Evolutionary conservation across 1,139 yeast species (phyloP).

Genomic region (Protomyces inundatus): DNA sequence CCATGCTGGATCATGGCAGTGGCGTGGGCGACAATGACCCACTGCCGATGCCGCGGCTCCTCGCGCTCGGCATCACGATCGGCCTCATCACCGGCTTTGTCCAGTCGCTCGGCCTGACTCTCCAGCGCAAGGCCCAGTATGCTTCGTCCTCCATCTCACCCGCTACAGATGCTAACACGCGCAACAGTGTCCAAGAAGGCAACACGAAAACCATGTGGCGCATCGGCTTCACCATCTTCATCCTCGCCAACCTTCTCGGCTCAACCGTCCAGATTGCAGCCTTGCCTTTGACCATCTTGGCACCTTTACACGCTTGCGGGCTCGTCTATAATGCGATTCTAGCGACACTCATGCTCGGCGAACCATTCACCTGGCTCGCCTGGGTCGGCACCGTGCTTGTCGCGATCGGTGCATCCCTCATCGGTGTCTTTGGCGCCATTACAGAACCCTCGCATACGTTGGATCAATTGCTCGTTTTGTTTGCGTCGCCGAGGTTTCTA

Average conservation of each 20-base stretch:
- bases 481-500: conserved; percentile 44
- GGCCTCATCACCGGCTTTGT: conserved; percentile 74
- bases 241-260: conserved; percentile 71
- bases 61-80: conserved; percentile 35
- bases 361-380: conserved; percentile 47
- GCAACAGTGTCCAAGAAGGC: conserved; percentile 17
- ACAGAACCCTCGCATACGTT: conserved; percentile 51
- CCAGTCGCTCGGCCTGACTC: conserved; percentile 76
- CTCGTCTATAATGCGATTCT: conserved; percentile 78
- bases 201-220: conserved; percentile 53
- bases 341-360: conserved; percentile 63
- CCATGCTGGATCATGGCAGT: no score
- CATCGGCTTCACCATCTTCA: conserved; percentile 63
- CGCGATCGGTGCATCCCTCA: conserved; percentile 69
- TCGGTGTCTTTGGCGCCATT: conserved; percentile 66
- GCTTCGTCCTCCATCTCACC: conserved; percentile 39
- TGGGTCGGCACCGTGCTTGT: conserved; percentile 60
- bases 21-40: no score
- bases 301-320: conserved; percentile 84
- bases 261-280: conserved; percentile 80
- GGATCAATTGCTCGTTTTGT: conserved; percentile 45
- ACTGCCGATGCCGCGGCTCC: conserved; percentile 10
- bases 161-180: conserved; percentile 31
- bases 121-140: conserved; percentile 74
- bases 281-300: conserved; percentile 68